Evolutionary conservation across 305 asterid species (phyloP), one percentile per base, ranked within the genome.

Genomic region (Fraxinus baroniana): DNA sequence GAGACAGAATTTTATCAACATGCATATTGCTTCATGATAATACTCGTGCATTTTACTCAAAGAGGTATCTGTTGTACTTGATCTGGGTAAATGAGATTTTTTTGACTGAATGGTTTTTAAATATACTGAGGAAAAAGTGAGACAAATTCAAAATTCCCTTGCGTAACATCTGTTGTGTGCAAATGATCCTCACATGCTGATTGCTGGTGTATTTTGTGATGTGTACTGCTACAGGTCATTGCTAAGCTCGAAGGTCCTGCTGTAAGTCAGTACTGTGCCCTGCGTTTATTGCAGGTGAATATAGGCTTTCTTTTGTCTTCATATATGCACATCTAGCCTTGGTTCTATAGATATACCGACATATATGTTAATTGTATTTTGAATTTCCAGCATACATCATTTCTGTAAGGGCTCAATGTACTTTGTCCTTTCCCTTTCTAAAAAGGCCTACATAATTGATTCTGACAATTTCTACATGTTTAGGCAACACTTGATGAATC

Each of bases 241-340:
- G 99, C 98, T 49, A 97, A 97, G 89, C 99, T 97, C 87, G 99
- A 97, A 90, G 97, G 98, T 86, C 93, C 97, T 75, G 95, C 98
- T 85, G 98, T 93, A 83, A 97, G 99, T 85, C 98, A 97, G 83
- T 92, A 93, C 82, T 95, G 95, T 89, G 99, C 99, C 80, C 81
- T 97, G 90, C 97, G 97, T 77, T 92, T 97, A 49, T 88, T 97
- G 85, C 98, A 97, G 97, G 99, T 97, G 86, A 89, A 84, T 74
- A 71, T 76, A 60, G 66, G 81, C 73, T 83, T 80, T 72, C 73
- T 72, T 77, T 36, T 68, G 66, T 76, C 79, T 84, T 78, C 77
- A 70, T 83, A 12, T 66, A 22, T 26, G 73, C 35, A 24, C 7
- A 28, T 66, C 36, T 66, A 26, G 33, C 73, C 33, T 26, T 66